These are phyloP conservation scores for Rhodotorula sp. DNA, from an alignment of 1,284 basidiomycete genomes.

Conservation along the genomic window DNA sequence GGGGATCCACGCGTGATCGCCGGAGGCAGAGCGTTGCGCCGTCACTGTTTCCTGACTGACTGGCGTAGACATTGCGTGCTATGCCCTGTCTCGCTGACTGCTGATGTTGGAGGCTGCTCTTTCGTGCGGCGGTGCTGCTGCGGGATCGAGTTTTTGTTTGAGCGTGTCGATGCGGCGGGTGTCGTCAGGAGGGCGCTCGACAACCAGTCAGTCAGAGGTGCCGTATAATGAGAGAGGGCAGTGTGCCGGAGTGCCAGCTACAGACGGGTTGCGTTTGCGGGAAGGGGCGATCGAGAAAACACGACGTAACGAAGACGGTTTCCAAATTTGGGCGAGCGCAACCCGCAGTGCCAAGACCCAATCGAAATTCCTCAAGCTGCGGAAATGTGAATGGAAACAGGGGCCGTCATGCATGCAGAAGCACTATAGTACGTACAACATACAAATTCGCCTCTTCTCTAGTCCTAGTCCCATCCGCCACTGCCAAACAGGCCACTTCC, in stretches of 20 bases:
- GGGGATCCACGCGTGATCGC: neutral
- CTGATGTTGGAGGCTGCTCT: too few species aligned
- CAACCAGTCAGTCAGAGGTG: neutral
- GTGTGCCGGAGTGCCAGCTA: too few species aligned
- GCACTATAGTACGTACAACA: neutral
- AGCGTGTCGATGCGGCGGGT: neutral
- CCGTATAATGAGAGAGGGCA: neutral
- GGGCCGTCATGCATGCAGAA: neutral
- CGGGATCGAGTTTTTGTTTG: neutral
- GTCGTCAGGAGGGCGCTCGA: neutral
- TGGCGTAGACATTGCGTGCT: too few species aligned
- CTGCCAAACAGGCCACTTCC: slow-evolving; percentile 21
- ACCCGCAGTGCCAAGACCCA: too few species aligned
- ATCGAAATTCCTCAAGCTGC: too few species aligned
- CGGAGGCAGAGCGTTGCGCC: neutral
- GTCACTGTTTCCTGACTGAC: neutral
- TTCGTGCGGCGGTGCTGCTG: neutral
- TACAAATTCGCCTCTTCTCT: neutral
- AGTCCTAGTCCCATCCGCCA: slow-evolving; percentile 25
- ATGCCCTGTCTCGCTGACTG: neutral
- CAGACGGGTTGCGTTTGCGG: too few species aligned
- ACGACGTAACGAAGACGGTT: too few species aligned
- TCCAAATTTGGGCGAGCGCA: too few species aligned
- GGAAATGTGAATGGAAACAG: neutral
- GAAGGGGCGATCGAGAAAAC: too few species aligned